phyloP scores from a whole-genome alignment of 2,329 filamentous ascomycete genomes.

The Chrysosphaeria jannelii region DNA sequence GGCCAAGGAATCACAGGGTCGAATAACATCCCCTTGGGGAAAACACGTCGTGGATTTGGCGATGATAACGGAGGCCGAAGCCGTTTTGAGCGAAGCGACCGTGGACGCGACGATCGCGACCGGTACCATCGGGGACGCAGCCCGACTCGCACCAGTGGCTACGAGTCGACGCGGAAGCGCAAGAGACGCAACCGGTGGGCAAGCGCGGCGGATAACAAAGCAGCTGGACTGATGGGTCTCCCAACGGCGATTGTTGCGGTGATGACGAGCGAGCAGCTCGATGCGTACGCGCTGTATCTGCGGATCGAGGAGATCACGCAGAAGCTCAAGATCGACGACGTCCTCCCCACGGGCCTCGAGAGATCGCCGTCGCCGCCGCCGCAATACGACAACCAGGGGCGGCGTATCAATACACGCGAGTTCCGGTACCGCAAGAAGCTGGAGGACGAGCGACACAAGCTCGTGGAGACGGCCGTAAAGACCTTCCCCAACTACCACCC shows the following conservation, averaged over 20 bases:
- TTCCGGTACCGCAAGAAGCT: conserved; percentile 94
- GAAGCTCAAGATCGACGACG: conserved; percentile 96
- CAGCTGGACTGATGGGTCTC: conserved; percentile 86
- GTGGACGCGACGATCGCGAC: conserved; percentile 1
- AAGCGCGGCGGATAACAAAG: conserved; percentile 92
- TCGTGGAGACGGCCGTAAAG: conserved; percentile 98
- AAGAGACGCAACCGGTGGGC: conserved; percentile 99
- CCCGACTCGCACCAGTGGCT: conserved; percentile 3
- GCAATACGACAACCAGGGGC: conserved; percentile 97
- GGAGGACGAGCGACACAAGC: conserved; percentile 94
- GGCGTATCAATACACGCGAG: conserved; percentile 96
- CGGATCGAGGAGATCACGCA: conserved; percentile 98
- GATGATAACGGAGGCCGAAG: conserved; percentile 12
- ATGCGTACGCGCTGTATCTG: conserved; percentile 85
- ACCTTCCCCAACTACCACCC: conserved; percentile 98
- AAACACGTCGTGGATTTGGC: conserved; percentile 46
- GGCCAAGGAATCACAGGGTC: conserved; percentile 77
- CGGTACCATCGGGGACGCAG: conserved; percentile 32
- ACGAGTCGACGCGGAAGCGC: conserved; percentile 14
- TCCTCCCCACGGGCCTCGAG: conserved; percentile 86
- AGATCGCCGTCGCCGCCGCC: conserved; percentile 83
- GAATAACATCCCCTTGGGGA: conserved; percentile 90
- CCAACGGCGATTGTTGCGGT: conserved; percentile 87
- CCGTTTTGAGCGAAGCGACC: conserved; percentile 1
- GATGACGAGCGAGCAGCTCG: conserved; percentile 95